Conservation (phyloP, 345 rosid species). For the Dipteronia sinensis region DNA sequence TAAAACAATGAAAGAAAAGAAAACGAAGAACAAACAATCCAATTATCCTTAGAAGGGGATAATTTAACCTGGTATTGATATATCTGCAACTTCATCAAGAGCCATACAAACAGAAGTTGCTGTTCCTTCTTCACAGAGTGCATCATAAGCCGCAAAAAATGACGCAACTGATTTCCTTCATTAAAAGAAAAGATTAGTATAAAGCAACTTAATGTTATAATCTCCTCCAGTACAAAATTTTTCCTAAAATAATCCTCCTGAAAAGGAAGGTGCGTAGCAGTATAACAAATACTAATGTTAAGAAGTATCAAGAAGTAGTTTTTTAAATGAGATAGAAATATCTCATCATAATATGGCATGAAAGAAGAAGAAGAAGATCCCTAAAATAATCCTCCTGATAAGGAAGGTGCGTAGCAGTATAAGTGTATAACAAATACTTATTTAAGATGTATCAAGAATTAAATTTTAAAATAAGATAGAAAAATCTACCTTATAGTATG, state of each 20-base stretch:
- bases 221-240: background rate
- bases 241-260: background rate
- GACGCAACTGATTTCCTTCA: slow-evolving; percentile 84
- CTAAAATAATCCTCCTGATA: background rate
- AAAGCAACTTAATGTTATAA: slow-evolving; percentile 14
- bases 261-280: background rate
- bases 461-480: too few species aligned
- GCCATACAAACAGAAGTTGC: slow-evolving; percentile 90
- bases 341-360: background rate
- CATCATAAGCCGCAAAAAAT: slow-evolving; percentile 85
- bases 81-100: slow-evolving; percentile 90
- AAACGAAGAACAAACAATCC: background rate
- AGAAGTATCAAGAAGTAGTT: background rate
- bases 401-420: background rate
- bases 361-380: background rate
- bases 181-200: slow-evolving; percentile 20
- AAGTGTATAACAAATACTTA: background rate
- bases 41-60: too few species aligned
- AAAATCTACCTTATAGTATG: too few species aligned
- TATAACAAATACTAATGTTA: background rate
- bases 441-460: background rate
- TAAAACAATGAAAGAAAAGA: background rate
- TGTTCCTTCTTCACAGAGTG: slow-evolving; percentile 92
- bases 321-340: background rate
- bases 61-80: slow-evolving; percentile 79